Percentiles rank a stretch among this genome's conserved stretches.
These are phyloP conservation scores for Talinum fruticosum DNA, from an alignment of 148 eudicot species.

Conservation along the genomic window DNA sequence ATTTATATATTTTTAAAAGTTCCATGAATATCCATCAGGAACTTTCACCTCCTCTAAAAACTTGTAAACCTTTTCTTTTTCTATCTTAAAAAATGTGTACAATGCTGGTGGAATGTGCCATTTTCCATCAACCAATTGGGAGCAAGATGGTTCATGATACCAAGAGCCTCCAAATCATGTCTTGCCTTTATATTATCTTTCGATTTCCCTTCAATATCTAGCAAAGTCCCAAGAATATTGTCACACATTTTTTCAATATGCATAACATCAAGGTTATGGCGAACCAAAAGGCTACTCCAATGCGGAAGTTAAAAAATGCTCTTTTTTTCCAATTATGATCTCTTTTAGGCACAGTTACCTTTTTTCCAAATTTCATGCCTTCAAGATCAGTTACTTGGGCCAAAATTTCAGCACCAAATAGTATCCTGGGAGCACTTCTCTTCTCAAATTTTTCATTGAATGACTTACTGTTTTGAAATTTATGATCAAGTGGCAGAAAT, in stretches of 20 bases:
- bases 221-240: no score
- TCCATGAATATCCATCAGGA: constrained; percentile 16
- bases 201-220: no score
- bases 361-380: constrained; percentile 11
- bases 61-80: constrained; percentile 1
- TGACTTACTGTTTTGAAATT: constrained; percentile 7
- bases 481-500: background rate
- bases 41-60: constrained; percentile 9
- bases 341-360: background rate
- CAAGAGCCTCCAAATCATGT: constrained; percentile 4
- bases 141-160: constrained; percentile 3
- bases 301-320: constrained; percentile 6
- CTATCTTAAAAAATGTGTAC: constrained; percentile 5
- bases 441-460: constrained; percentile 11
- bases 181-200: constrained; percentile 4
- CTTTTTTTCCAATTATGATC: constrained; percentile 12
- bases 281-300: constrained; percentile 3
- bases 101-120: constrained; percentile 5
- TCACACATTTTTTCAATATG: constrained; percentile 9
- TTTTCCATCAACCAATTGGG: background rate
- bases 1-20: constrained; percentile 12
- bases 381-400: constrained; percentile 1
- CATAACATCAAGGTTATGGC: constrained; percentile 8
- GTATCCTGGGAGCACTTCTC: background rate
- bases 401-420: background rate